These are phyloP conservation scores for Boletus barrowsii DNA, from an alignment of 768 basidiomycete genomes.

Conservation along the genomic window DNA sequence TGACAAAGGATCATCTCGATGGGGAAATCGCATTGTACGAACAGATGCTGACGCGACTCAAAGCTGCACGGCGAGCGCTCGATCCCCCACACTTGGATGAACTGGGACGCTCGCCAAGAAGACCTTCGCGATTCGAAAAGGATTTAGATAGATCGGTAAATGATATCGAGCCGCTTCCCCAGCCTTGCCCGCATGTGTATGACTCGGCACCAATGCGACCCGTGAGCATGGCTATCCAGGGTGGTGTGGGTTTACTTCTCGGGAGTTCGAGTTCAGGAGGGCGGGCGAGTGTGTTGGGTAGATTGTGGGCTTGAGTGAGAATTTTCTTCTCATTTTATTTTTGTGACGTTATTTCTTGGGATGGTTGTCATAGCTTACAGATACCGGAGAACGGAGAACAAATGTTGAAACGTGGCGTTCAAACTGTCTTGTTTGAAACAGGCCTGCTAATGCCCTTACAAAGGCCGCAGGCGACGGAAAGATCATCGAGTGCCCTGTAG, in stretches of 20 bases:
- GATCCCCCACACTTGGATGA: constrained; percentile 46
- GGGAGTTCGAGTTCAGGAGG: constrained; percentile 35
- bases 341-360: too few relatives aligned
- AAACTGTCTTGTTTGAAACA: too few relatives aligned
- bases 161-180: constrained; percentile 48
- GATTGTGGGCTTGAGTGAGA: constrained; percentile 45
- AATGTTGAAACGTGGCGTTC: too few relatives aligned
- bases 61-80: constrained; percentile 52
- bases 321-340: too few relatives aligned
- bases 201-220: constrained; percentile 74
- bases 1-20: constrained; percentile 69
- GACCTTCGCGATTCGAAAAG: constrained; percentile 74
- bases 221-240: constrained; percentile 71
- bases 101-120: constrained; percentile 48
- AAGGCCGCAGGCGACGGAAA: too few relatives aligned
- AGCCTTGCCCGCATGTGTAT: constrained; percentile 77
- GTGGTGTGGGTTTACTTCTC: constrained; percentile 64
- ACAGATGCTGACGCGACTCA: constrained; percentile 61
- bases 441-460: too few relatives aligned
- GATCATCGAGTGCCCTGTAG: too few relatives aligned
- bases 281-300: constrained; percentile 56
- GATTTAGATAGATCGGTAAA: constrained; percentile 57
- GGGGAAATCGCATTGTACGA: constrained; percentile 76
- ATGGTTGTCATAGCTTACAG: too few relatives aligned
- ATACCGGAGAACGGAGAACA: background rate